Evolutionary conservation across 768 basidiomycete genomes (phyloP).

Genomic region (Collybiopsis confluens): DNA sequence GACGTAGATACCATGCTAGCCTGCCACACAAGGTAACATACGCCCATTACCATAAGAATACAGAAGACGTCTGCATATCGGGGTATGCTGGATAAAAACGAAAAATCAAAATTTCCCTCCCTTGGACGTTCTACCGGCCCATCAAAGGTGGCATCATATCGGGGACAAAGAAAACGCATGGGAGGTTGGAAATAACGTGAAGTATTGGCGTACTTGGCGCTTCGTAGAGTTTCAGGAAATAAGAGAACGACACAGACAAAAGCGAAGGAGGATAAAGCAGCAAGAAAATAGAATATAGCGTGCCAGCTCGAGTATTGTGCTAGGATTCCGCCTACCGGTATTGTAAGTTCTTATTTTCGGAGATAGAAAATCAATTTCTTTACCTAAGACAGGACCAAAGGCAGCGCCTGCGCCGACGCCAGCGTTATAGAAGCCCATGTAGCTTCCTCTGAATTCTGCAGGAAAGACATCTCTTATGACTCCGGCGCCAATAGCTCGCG

Average conservation of each 20-base stretch:
- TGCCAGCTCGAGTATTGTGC: slow-evolving; percentile 6
- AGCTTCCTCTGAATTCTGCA: neutral
- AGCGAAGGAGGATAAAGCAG: neutral
- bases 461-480: slow-evolving; percentile 4
- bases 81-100: neutral
- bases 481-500: slow-evolving; percentile 4
- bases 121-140: neutral
- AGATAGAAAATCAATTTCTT: neutral
- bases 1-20: slow-evolving; percentile 1
- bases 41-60: neutral
- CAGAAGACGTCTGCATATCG: neutral
- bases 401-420: neutral
- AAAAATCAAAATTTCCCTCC: neutral
- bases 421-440: slow-evolving; percentile 1
- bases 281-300: slow-evolving; percentile 4
- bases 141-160: neutral
- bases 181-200: neutral
- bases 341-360: neutral
- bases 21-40: slow-evolving; percentile 1
- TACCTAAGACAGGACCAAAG: slow-evolving; percentile 2
- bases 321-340: neutral
- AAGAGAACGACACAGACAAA: neutral
- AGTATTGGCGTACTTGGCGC: neutral
- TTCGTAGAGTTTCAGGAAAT: slow-evolving; percentile 1
- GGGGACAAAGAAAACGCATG: neutral